These are phyloP conservation scores for Chaetomium strumarium DNA, from an alignment of 2,329 filamentous ascomycete genomes.

Conservation along the genomic window DNA sequence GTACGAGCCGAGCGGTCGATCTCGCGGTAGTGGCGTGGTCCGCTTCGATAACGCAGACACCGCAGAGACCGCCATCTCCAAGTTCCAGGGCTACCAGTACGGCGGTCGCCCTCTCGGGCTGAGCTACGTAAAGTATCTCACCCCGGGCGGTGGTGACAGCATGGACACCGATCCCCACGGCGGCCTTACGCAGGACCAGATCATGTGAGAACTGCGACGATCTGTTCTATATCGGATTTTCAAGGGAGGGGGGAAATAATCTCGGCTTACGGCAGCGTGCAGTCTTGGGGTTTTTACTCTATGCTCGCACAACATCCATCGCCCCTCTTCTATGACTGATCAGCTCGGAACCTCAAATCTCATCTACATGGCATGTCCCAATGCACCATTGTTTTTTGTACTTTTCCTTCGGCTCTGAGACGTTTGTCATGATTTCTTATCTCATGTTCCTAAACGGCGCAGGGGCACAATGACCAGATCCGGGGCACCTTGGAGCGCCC, in stretches of 20 bases:
- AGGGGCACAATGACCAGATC: not conserved
- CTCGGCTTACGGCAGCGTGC: not conserved
- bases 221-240: not conserved
- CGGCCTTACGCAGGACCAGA: conserved; percentile 92
- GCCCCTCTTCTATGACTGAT: not conserved
- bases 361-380: not conserved
- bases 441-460: conserved; percentile 8
- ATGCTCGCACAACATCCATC: not conserved
- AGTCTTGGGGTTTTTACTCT: not conserved
- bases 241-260: not conserved
- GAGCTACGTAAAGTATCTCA: conserved; percentile 89
- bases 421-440: conserved; percentile 14
- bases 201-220: conserved; percentile 60
- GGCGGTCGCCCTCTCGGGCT: conserved; percentile 89
- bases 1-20: conserved; percentile 94
- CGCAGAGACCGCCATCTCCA: conserved; percentile 88
- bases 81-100: conserved; percentile 97
- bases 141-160: conserved; percentile 54
- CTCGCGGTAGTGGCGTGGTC: conserved; percentile 92
- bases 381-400: not conserved
- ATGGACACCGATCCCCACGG: conserved; percentile 79
- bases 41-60: conserved; percentile 79
- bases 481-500: not conserved
- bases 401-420: not conserved
- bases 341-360: not conserved